Base-by-base conservation (phyloP, 164 flowering plant genomes). In the Macadamia integrifolia region DNA sequence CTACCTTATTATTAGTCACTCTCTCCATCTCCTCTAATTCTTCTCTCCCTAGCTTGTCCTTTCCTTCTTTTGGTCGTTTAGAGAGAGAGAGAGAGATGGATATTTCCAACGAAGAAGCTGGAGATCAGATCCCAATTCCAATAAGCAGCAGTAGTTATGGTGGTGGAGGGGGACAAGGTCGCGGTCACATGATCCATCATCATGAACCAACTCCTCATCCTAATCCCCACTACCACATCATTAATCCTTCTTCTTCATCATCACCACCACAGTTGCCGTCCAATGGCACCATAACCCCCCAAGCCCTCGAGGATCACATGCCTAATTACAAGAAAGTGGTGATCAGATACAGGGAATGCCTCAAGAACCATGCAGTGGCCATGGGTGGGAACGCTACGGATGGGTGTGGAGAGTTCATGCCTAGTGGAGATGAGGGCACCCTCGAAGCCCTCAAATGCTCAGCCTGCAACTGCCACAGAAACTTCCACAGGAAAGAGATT, bases 381-480 rank as follows among this genome's bases (percentile, higher is more conserved):
- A 87, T 90, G 83, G 98, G 98, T 57, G 96, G 94, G 3, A 84
- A 81, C 75, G 96, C 94, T 52, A 87, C 83, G 2, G 98, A 92
- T 77, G 98, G 98, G 31, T 92, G 98, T 68, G 94, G 98, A 0
- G 98, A 92, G 78, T 92, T 90, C 88, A 88, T 92, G 96, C 87
- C 96, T 0, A 76, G 83, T 66, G 93, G 90, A 0, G 90, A 81
- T 67, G 95, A 85, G 64, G 96, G 88, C 23, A 81, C 80, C 55
- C 72, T 85, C 15, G 96, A 87, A 72, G 86, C 94, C 35, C 87
- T 92, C 68, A 92, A 68, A 31, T 92, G 98, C 79, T 87, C 91
- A 2, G 98, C 86, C 74, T 90, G 98, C 85, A 80, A 80, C 69
- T 92, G 98, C 75, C 98, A 92, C 72, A 80, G 98, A 62, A 92